Base-by-base conservation (phyloP, 78 protist species). In the Capsaspora owczarzaki region DNA sequence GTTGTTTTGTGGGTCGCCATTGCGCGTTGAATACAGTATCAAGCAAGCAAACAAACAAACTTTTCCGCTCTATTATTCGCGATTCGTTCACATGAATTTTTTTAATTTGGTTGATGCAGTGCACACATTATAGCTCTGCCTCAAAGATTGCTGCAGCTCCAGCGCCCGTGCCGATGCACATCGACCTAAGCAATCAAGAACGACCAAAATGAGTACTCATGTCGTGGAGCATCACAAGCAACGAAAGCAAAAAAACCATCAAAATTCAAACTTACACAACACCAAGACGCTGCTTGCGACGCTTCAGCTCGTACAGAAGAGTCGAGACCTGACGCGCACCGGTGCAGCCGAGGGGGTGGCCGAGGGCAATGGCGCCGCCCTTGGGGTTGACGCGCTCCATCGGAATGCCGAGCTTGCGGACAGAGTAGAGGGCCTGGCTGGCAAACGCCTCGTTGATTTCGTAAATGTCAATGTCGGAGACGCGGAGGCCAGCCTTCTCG, bases 271-370 rank as follows among this genome's bases (percentile, higher is more conserved):
- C 22, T 19, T 12, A 60, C 35, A 5, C 19, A 20, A 60, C 66
- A 6, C 66, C 66, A 60, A 19, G 19, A 5, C 66, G 66, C 35
- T 27, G 6, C 31, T 19, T 27, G 66, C 41, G 22, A 31, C 72
- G 72, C 37, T 29, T 16, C 2, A 63, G 72, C 25, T 63, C 41
- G 72, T 35, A 23, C 31, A 60, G 31, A 16, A 81, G 63, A 1
- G 49, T 31, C 25, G 42, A 74, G 14, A 81, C 76, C 53, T 70
- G 68, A 16, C 91, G 56, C 5, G 88, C 91, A 69, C 92, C 92
- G n/a, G 92, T 87, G 72, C 87, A 83, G 29, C 99, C 99, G n/a
- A 98, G 70, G 33, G 99, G 99, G 68, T 98, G 99, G 14, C 99
- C 99, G 27, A 96, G 76, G 0, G 97, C 93, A 31, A 97, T 95